These are phyloP conservation scores for Alternaria arbusti DNA, from an alignment of 2,329 filamentous ascomycete genomes.

Conservation along the genomic window DNA sequence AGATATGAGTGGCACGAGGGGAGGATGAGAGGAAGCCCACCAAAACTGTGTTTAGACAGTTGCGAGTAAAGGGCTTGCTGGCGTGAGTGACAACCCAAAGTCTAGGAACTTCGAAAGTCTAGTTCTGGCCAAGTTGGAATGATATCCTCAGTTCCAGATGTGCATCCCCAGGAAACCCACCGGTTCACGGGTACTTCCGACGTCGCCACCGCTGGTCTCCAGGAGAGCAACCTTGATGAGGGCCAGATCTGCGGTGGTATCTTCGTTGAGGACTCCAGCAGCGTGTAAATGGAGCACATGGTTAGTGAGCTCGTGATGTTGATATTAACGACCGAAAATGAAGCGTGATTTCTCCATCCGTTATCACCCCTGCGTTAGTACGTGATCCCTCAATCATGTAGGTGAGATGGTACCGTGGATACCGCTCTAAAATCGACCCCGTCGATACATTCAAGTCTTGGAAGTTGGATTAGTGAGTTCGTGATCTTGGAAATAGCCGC, in stretches of 20 bases:
- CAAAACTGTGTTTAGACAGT: not conserved
- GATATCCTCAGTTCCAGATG: constrained; percentile 63
- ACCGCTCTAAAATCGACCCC: not conserved
- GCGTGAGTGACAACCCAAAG: not conserved
- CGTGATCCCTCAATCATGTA: not conserved
- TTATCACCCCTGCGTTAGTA: not conserved
- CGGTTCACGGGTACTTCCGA: constrained; percentile 41
- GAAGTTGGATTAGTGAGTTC: not conserved
- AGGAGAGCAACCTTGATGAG: constrained; percentile 44
- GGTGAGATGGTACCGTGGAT: not conserved
- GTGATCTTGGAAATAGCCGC: not conserved
- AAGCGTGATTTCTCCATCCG: not conserved
- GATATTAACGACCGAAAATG: not conserved
- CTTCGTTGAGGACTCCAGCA: constrained; percentile 47
- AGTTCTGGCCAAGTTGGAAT: not conserved
- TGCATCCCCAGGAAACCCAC: constrained; percentile 68
- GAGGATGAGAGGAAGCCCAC: not conserved
- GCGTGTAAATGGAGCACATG: constrained; percentile 9
- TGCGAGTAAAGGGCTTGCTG: not conserved
- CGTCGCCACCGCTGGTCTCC: constrained; percentile 46
- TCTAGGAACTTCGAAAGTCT: not conserved
- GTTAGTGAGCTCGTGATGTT: not conserved
- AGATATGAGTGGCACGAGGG: not conserved
- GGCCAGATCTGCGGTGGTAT: constrained; percentile 49
- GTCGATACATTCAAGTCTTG: not conserved